Percentiles rank a stretch among this genome's conserved stretches.
phyloP scores from a whole-genome alignment of 2,329 filamentous ascomycete species.

The Alternaria longipes region DNA sequence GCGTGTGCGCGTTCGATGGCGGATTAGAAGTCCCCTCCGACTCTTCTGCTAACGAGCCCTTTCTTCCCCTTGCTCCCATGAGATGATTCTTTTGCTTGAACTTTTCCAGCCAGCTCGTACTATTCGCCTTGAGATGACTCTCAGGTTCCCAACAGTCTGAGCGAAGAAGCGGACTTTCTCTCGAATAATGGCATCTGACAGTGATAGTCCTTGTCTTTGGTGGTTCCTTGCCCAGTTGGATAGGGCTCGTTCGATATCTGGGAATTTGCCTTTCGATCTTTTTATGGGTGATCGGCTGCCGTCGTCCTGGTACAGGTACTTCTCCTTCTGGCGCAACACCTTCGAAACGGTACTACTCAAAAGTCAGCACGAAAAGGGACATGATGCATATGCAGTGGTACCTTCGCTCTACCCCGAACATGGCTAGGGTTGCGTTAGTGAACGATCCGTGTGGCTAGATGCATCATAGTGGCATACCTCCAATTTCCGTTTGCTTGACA shows the following conservation, averaged over 20 bases:
- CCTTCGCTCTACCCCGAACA: conserved; percentile 98
- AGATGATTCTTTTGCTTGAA: conserved; percentile 90
- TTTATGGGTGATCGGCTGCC: conserved; percentile 82
- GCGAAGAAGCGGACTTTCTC: conserved; percentile 87
- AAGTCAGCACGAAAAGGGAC: conserved; percentile 26
- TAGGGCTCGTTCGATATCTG: conserved; percentile 91
- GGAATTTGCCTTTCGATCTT: conserved; percentile 82
- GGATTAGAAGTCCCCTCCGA: conserved; percentile 69
- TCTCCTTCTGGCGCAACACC: conserved; percentile 91
- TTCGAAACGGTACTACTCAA: conserved; percentile 91
- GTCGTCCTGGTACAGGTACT: conserved; percentile 85
- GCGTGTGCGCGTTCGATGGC: conserved; percentile 68
- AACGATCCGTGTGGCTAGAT: conserved; percentile 16
- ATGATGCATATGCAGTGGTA: conserved; percentile 55
- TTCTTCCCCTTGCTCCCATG: conserved; percentile 63
- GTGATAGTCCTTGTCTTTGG: conserved; percentile 75
- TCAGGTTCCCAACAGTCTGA: conserved; percentile 75
- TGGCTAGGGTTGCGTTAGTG: conserved; percentile 62
- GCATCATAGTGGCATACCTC: conserved; percentile 64
- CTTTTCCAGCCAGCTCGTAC: conserved; percentile 85
- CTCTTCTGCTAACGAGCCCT: conserved; percentile 69
- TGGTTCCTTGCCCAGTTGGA: conserved; percentile 87
- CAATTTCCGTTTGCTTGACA: conserved; percentile 95
- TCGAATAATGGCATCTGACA: conserved; percentile 83
- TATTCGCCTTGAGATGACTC: conserved; percentile 74